Base-by-base conservation (phyloP, 2,329 filamentous ascomycete genomes). In the Claviceps citrina region DNA sequence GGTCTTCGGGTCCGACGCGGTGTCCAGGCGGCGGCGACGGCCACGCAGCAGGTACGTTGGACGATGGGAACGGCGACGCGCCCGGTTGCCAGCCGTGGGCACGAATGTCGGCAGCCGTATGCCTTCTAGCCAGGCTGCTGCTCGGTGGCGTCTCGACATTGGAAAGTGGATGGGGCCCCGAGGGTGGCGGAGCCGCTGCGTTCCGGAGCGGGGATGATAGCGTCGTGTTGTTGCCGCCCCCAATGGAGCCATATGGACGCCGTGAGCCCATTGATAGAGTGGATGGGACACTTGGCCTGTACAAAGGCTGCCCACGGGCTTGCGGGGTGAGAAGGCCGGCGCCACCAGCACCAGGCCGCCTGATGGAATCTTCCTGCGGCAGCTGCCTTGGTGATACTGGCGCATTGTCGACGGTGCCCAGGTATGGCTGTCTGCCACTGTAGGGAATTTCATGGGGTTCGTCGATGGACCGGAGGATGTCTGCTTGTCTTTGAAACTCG, bases 41-140 rank as follows among this genome's bases (percentile, higher is more conserved):
- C 66, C 70, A 75, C 12, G 65, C 65, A 1, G 68, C 64, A 7
- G 66, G 59, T 2, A 65, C 60, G 9, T 76, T 76, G 3, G 79
- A 78, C 7, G 72, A 68, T 53, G 77, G 44, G 28, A 53, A 82
- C 9, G 79, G 82, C 5, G 80, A 81, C 20, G 73, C 68, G 31
- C 46, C 48, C 7, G 68, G 68, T 46, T 78, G 79, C 77, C 83
- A 89, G 28, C 81, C 84, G 55, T 86, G 81, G 51, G 87, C 81
- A 39, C 91, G 80, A 50, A 98, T 96, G 56, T 98, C 91, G 43
- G 91, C 91, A 30, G 87, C 89, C 2, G 91, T 98, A 61, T 98
- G 91, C 45, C 89, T 76, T 46, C 89, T 78, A 33, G 78, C 74
- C 35, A 94, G 68, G 51, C 77, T 26, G 34, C 15, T 16, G 15